These are phyloP conservation scores for Microdochium trichocladiopsis DNA, from an alignment of 2,329 filamentous ascomycete species.

Conservation along the genomic window DNA sequence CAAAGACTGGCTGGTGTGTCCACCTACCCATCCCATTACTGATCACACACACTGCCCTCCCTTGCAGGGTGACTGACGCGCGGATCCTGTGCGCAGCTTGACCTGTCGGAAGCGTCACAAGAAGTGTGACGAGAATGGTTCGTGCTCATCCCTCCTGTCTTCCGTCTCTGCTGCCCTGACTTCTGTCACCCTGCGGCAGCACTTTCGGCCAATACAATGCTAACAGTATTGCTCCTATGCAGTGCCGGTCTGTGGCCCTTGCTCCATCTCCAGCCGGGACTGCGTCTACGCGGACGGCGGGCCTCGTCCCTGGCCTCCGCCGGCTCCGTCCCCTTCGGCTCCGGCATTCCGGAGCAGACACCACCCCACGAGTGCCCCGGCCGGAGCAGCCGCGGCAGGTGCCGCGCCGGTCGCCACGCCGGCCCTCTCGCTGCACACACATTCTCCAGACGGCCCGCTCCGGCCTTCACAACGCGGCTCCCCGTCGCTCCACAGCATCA, in stretches of 20 bases:
- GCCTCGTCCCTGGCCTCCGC: background rate
- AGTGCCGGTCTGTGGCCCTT: conserved; percentile 11
- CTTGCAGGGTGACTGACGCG: background rate
- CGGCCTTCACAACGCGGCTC: background rate
- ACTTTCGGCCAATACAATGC: no score
- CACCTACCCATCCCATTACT: background rate
- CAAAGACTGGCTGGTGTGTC: conserved; percentile 11
- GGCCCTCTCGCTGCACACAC: background rate
- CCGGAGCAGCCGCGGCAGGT: background rate
- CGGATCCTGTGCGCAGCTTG: conserved; percentile 2
- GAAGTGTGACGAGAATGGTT: conserved; percentile 13
- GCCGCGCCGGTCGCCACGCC: background rate
- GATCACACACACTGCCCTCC: conserved; percentile 1
- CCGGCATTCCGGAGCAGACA: background rate
- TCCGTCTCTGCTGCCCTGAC: no score
- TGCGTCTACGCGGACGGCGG: conserved; percentile 9
- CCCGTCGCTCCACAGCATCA: background rate
- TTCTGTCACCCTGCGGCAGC: background rate
- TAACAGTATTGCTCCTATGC: background rate
- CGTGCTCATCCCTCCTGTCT: background rate
- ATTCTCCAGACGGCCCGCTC: background rate
- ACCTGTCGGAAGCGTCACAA: conserved; percentile 10
- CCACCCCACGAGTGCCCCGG: background rate
- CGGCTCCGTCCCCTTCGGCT: background rate
- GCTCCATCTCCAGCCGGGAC: conserved; percentile 10